These are phyloP conservation scores for Salmacisia buchloeana DNA, from an alignment of 1,284 basidiomycete genomes.

Conservation along the genomic window DNA sequence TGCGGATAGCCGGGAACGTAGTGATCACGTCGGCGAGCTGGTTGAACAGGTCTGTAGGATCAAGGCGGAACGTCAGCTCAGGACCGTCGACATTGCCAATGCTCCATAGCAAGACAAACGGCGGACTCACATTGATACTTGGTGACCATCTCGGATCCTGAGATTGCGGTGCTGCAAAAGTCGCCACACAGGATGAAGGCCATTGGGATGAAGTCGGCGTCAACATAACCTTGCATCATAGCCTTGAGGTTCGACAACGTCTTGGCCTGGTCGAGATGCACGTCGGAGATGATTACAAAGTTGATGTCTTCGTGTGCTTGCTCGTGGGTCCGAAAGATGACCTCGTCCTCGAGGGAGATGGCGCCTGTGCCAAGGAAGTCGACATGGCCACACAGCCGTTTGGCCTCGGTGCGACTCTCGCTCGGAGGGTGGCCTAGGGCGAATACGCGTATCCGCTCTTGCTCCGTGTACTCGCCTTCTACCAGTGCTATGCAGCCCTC, in stretches of 20 bases:
- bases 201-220: slow-evolving; percentile 70
- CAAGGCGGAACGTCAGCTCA: slow-evolving; percentile 12
- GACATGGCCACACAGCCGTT: slow-evolving; percentile 61
- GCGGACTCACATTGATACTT: slow-evolving; percentile 68
- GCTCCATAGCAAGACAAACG: slow-evolving; percentile 5
- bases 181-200: slow-evolving; percentile 90
- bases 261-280: slow-evolving; percentile 84
- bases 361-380: slow-evolving; percentile 91
- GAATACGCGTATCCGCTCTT: slow-evolving; percentile 77
- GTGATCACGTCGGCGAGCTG: slow-evolving; percentile 75
- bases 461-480: slow-evolving; percentile 92
- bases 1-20: slow-evolving; percentile 69
- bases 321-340: slow-evolving; percentile 53
- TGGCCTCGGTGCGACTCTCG: slow-evolving; percentile 33
- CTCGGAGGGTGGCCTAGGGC: slow-evolving; percentile 91
- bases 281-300: slow-evolving; percentile 86
- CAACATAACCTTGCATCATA: slow-evolving; percentile 86
- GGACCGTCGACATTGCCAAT: slow-evolving; percentile 3
- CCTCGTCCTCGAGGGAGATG: slow-evolving; percentile 86
- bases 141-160: slow-evolving; percentile 70
- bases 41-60: slow-evolving; percentile 77
- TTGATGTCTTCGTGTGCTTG: slow-evolving; percentile 57
- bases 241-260: slow-evolving; percentile 72
- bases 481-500: slow-evolving; percentile 92
- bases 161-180: slow-evolving; percentile 72